Conservation (phyloP, 164 flowering plant genomes). For the Saururus chinensis region DNA sequence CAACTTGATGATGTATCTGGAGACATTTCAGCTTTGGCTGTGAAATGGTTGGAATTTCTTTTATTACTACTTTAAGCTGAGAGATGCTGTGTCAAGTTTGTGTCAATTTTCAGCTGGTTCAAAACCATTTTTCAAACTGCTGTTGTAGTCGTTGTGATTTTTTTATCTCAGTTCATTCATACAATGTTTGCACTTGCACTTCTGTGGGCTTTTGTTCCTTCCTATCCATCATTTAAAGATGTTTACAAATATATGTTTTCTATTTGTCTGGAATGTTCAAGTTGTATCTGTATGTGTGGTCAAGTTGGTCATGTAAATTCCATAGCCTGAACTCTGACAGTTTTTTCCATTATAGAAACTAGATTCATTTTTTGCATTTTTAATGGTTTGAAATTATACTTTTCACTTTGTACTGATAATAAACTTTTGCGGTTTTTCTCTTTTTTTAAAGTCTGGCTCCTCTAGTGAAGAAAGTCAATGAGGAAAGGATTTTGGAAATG, state of each 20-base stretch:
- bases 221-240: too few relatives aligned
- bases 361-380: neutral
- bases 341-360: neutral
- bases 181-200: too few relatives aligned
- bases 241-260: too few relatives aligned
- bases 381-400: neutral
- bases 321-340: neutral
- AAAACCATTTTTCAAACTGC: too few relatives aligned
- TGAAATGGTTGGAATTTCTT: constrained; percentile 58
- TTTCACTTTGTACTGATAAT: neutral
- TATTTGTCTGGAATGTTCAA: too few relatives aligned
- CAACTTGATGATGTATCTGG: constrained; percentile 99
- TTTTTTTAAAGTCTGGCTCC: constrained; percentile 68
- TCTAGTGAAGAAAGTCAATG: constrained; percentile 80
- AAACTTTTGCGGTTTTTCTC: neutral
- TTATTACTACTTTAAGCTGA: too few relatives aligned
- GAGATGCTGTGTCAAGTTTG: too few relatives aligned
- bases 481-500: constrained; percentile 79
- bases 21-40: constrained; percentile 97
- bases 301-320: neutral
- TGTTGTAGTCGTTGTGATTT: too few relatives aligned
- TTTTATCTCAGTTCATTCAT: too few relatives aligned
- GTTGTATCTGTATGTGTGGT: too few relatives aligned
- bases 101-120: too few relatives aligned
- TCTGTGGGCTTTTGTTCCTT: too few relatives aligned